These are phyloP conservation scores for Rutstroemia sp. DNA, from an alignment of 2,329 filamentous ascomycete genomes.

Conservation along the genomic window DNA sequence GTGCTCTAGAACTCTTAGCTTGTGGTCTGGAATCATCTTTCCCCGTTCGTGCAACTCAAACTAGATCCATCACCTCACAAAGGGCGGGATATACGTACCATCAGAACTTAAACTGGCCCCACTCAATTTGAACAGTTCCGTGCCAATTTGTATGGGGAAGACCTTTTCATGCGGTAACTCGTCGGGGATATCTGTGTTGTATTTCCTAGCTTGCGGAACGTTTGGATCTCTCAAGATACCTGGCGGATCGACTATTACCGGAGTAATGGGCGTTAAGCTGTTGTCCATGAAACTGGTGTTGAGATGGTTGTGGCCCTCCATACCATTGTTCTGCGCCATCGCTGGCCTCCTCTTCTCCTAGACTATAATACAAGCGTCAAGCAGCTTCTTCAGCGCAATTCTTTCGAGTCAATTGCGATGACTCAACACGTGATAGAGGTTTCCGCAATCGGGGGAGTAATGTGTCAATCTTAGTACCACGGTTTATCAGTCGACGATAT, in stretches of 20 bases:
- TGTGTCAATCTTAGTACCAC: too few relatives aligned
- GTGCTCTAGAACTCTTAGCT: conserved; percentile 60
- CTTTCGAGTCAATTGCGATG: too few relatives aligned
- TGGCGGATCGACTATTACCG: conserved; percentile 8
- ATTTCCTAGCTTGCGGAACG: conserved; percentile 11
- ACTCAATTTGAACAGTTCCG: conserved; percentile 59
- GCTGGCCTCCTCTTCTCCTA: not conserved
- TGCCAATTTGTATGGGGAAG: conserved; percentile 64
- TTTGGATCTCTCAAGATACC: conserved; percentile 17
- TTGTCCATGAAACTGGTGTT: not conserved
- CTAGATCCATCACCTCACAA: not conserved
- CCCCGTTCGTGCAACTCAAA: too few relatives aligned
- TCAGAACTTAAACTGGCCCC: conserved; percentile 65
- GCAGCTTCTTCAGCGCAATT: too few relatives aligned
- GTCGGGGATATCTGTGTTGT: conserved; percentile 29
- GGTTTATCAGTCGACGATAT: too few relatives aligned
- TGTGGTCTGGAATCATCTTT: not conserved
- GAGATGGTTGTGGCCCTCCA: not conserved
- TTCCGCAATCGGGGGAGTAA: too few relatives aligned
- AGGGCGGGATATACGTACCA: conserved; percentile 42
- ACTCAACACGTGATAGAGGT: too few relatives aligned
- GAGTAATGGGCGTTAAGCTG: not conserved
- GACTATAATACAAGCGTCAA: not conserved
- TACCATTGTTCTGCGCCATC: not conserved
- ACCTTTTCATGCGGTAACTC: conserved; percentile 36